Base-by-base conservation (phyloP, 805 yeast genomes). In the Tetrapisispora fleetii region DNA sequence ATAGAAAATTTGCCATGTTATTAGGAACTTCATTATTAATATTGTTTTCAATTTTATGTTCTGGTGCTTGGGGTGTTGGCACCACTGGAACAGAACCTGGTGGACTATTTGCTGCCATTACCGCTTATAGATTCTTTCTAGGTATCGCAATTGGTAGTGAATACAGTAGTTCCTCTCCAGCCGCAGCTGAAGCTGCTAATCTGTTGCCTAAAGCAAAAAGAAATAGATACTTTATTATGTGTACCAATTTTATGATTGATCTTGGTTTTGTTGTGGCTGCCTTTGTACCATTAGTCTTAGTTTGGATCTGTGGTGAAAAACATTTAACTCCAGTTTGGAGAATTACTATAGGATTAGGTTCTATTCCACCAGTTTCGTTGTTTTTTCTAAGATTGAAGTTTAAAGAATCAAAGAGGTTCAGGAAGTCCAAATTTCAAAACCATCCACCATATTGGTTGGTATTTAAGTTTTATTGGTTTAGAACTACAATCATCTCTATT, bases 91-190 rank as follows among this genome's bases (percentile, higher is more conserved):
- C 80, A 35, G 76, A 86, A 3, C 45, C 52, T 21, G 96, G 96
- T 37, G 76, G 66, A 11, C 49, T 90, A 72, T 78, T 91, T 52
- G 82, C 88, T 16, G 91, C 93, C 19, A 68, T 90, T 48, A 86
- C 95, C 9, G 83, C 82, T 10, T 87, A 83, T 65, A 77, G 98
- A 66, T 86, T 86, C 66, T 82, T 90, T 67, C 70, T 90, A 46
- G 98, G 98, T 68, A 72, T 87, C 54, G 95, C 90, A 58, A 85
- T 91, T 57, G 98, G 98, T 58, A 90, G 95, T 45, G 98, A 90
- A 68, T 90, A 90, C 63, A 96, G 96, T 43, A 83, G 95, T 14
- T 90, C 96, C 41, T 83, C 95, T 9, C 91, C 90, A 18, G 95
- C 95, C 36, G 87, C 95, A 56, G 89, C 96, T 28, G 97, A 90